A percentile compares a stretch with the other conserved stretches of the same genome.
These are phyloP conservation scores for Ballota nigra DNA, from an alignment of 257 asterid genomes.

Conservation along the genomic window DNA sequence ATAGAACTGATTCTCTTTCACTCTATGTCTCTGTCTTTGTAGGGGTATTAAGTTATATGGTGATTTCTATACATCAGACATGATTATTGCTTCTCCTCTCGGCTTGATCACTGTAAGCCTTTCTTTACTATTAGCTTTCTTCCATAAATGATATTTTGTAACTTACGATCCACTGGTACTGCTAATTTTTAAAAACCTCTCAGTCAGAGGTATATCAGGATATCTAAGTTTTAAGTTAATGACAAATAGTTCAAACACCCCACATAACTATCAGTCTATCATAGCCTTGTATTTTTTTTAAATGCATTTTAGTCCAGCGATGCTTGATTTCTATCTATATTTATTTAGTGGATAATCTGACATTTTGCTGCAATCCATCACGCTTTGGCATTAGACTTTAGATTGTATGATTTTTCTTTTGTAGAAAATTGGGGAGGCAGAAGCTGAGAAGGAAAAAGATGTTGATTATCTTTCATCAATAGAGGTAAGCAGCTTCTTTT, in stretches of 20 bases:
- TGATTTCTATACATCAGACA: constrained; percentile 90
- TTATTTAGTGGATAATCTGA: not conserved
- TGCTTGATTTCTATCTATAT: not conserved
- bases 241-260: not conserved
- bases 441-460: constrained; percentile 70
- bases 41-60: constrained; percentile 74
- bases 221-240: not conserved
- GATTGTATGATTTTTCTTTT: constrained; percentile 18
- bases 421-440: constrained; percentile 94
- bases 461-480: constrained; percentile 96
- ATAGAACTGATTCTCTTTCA: not conserved
- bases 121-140: constrained; percentile 14
- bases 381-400: not conserved
- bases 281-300: not conserved
- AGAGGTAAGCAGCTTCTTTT: constrained; percentile 52
- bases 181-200: not conserved
- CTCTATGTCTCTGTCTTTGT: constrained; percentile 15
- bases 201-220: not conserved
- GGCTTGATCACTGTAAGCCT: constrained; percentile 78
- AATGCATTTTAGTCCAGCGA: constrained; percentile 8
- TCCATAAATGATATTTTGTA: not conserved
- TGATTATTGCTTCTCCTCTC: constrained; percentile 91
- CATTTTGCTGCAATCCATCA: not conserved
- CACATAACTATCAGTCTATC: too few relatives aligned
- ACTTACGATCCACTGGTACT: constrained; percentile 12